Base-by-base conservation (phyloP, 1,139 yeast genomes). In the Zygoascus meyerae region DNA sequence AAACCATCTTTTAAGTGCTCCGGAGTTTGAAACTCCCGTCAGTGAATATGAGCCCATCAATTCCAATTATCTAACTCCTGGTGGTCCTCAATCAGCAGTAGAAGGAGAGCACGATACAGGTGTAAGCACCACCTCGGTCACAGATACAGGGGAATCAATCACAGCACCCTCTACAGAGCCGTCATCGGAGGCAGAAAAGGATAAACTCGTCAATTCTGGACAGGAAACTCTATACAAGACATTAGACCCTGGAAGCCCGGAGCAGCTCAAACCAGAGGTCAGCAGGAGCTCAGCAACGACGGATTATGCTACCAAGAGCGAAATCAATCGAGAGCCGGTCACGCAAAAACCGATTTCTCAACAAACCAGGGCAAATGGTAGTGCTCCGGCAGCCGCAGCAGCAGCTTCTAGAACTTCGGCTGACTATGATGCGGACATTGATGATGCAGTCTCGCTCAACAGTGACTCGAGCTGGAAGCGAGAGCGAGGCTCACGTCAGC, bases 381-480 rank as follows among this genome's bases (percentile, higher is more conserved):
- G 26, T 21, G 33, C 33, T 30, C 14, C 14, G 33, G 33, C 14
- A 12, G 21, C 36, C 2, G 36, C 36, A 7, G 36, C 21, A 7
- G 17, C 36, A 14, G 17, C 39, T 10, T 12, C 12, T 17, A 16
- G 39, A n/a, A 29, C 10, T 16, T 31, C 14, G 33, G 39, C 39
- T 3, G 39, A 35, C 39, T 14, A 40, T 11, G 41, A 41, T 10
- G 50, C 45, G 7, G 53, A 52, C 33, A 58, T 56, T 34, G 55
- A 57, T 21, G 67, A 63, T 43, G 55, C 53, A 1, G 56, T 59
- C 9, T 59, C 64, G 6, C 43, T 60, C 31, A 52, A 48, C 32
- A 59, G 65, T 4, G 66, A 61, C 34, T 61, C 66, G 26, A 60
- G 64, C 29, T 63, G 65, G 64, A 55, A 58, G 42, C 54, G 60